Evolutionary conservation across 805 yeast genomes (phyloP).

Genomic region (Middelhovenomyces tepae): DNA sequence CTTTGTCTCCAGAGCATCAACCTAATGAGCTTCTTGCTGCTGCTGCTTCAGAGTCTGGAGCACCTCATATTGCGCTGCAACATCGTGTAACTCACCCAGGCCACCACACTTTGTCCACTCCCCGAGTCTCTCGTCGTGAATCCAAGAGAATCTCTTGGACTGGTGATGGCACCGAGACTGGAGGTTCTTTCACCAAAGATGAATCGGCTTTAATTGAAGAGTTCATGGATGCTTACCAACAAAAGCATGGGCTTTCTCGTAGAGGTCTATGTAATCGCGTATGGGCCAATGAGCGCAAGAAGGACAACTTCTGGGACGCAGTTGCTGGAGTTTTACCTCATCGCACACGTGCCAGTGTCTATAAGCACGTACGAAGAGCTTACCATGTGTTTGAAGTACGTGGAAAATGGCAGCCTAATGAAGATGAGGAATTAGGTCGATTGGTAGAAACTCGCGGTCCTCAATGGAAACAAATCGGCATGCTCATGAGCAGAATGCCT

Average conservation of each 20-base stretch:
- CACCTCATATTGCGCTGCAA: too few relatives aligned
- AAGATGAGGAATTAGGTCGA: conserved; percentile 58
- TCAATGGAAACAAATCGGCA: conserved; percentile 84
- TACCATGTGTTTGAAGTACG: conserved; percentile 82
- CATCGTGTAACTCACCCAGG: too few relatives aligned
- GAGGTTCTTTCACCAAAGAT: conserved; percentile 45
- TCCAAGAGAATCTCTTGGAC: conserved; percentile 16
- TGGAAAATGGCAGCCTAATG: conserved; percentile 84
- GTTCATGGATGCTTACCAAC: conserved; percentile 62
- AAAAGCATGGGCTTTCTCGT: conserved; percentile 50
- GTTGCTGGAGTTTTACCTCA: conserved; percentile 72
- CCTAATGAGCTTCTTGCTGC: conserved; percentile 33
- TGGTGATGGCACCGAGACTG: conserved; percentile 23
- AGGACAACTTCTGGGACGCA: conserved; percentile 85
- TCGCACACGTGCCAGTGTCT: conserved; percentile 80
- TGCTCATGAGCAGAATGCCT: conserved; percentile 82
- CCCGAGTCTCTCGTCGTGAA: too few relatives aligned
- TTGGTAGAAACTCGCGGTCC: conserved; percentile 62
- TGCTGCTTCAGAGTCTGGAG: conserved; percentile 26
- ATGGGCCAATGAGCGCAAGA: conserved; percentile 78
- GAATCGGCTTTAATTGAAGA: conserved; percentile 66
- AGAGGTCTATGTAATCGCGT: conserved; percentile 72
- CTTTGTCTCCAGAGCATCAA: conserved; percentile 5
- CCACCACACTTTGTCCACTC: too few relatives aligned
- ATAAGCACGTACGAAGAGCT: conserved; percentile 85